Percentiles rank a stretch among this genome's conserved stretches.
These are phyloP conservation scores for Penicillium sp. DNA, from an alignment of 2,329 filamentous ascomycete genomes.

Conservation along the genomic window DNA sequence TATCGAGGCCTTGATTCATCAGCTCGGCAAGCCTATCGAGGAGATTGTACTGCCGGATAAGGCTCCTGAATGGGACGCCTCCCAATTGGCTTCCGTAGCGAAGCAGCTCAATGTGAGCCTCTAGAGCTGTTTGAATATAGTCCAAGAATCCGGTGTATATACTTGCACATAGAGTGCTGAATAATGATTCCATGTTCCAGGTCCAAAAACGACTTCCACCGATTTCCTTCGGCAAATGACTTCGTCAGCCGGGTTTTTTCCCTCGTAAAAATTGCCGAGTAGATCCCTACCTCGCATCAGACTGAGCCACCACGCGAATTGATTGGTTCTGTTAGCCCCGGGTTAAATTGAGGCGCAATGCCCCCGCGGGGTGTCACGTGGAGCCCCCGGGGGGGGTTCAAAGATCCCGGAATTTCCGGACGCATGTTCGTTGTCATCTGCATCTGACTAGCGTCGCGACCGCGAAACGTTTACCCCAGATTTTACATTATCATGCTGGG, in stretches of 20 bases:
- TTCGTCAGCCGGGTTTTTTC: neutral
- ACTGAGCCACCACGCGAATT: neutral
- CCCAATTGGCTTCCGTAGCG: constrained; percentile 17
- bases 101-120: constrained; percentile 19
- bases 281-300: neutral
- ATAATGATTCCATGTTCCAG: neutral
- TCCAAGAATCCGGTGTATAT: constrained; percentile 4
- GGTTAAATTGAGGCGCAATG: neutral
- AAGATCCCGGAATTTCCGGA: constrained; percentile 21
- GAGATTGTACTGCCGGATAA: constrained; percentile 43
- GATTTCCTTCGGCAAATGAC: neutral
- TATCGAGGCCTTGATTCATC: constrained; percentile 47
- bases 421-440: constrained; percentile 9
- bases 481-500: constrained; percentile 6
- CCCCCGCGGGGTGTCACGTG: constrained; percentile 18
- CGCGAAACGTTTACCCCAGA: constrained; percentile 7
- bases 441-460: constrained; percentile 4
- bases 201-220: neutral
- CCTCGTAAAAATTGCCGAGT: neutral
- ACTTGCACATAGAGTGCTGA: neutral
- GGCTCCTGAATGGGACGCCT: constrained; percentile 23
- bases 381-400: neutral
- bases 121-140: neutral
- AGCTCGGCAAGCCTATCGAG: constrained; percentile 35
- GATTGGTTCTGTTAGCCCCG: constrained; percentile 1